Conservation (phyloP, 345 rosid species). For the Arabidopsis arenosa region DNA sequence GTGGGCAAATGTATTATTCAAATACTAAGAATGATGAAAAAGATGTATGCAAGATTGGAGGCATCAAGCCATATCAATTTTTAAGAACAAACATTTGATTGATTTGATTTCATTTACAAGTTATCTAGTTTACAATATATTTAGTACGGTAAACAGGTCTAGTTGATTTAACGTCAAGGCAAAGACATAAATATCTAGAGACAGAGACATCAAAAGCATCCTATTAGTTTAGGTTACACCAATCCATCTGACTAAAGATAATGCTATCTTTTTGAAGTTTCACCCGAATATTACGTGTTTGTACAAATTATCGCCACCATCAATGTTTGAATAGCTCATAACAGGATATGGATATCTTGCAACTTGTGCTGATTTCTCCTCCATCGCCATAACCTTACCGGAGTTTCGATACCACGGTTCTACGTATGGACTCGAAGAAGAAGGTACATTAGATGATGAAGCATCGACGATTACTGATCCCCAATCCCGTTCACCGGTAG, state of each 20-base stretch:
- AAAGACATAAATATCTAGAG: too few species aligned
- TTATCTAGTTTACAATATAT: too few species aligned
- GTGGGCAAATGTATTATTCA: too few species aligned
- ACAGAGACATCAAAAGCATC: too few species aligned
- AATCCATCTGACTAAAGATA: neutral
- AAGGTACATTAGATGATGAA: slow-evolving; percentile 43
- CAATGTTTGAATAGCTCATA: slow-evolving; percentile 53
- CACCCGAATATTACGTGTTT: slow-evolving; percentile 63
- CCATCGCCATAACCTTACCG: slow-evolving; percentile 49
- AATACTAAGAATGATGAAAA: too few species aligned
- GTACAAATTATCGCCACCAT: slow-evolving; percentile 80
- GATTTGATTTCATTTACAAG: too few species aligned
- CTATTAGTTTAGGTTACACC: too few species aligned
- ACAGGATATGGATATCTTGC: slow-evolving; percentile 63
- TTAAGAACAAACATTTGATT: too few species aligned
- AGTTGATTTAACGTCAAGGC: too few species aligned
- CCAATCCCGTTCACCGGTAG: slow-evolving; percentile 77
- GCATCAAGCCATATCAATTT: too few species aligned
- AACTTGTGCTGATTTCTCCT: slow-evolving; percentile 36
- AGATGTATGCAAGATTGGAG: too few species aligned
- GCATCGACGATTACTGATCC: slow-evolving; percentile 67
- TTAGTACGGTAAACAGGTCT: too few species aligned
- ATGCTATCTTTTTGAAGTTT: slow-evolving; percentile 15
- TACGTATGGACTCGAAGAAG: slow-evolving; percentile 42
- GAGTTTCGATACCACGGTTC: slow-evolving; percentile 84